Evolutionary conservation across 2,329 filamentous ascomycete genomes (phyloP).

Genomic region (Aspergillus sp.): DNA sequence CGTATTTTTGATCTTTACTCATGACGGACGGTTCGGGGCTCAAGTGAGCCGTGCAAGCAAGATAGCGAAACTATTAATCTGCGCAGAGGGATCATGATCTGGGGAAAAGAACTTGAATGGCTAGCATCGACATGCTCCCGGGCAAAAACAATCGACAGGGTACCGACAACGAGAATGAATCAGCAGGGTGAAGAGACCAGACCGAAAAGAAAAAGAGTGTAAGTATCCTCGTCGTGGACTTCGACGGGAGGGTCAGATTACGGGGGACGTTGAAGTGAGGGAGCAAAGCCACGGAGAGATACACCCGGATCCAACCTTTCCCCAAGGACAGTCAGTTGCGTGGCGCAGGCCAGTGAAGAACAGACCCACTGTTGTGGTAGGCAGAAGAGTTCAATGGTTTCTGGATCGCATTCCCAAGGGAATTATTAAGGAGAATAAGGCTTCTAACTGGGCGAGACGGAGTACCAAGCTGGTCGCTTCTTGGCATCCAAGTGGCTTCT

Average conservation of each 20-base stretch:
- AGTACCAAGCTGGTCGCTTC: not conserved
- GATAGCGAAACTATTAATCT: slow-evolving; percentile 33
- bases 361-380: slow-evolving; percentile 23
- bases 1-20: slow-evolving; percentile 58
- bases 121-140: slow-evolving; percentile 36
- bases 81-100: slow-evolving; percentile 46
- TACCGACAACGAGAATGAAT: not conserved
- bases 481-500: not conserved
- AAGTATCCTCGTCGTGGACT: slow-evolving; percentile 6
- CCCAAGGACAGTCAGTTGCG: slow-evolving; percentile 7
- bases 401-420: not conserved
- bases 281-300: slow-evolving; percentile 13
- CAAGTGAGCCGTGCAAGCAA: slow-evolving; percentile 37
- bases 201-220: slow-evolving; percentile 8
- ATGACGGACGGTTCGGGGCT: slow-evolving; percentile 40
- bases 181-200: slow-evolving; percentile 12
- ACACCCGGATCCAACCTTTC: not conserved
- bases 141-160: slow-evolving; percentile 16
- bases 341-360: slow-evolving; percentile 21
- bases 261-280: slow-evolving; percentile 15
- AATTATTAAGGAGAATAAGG: slow-evolving; percentile 7
- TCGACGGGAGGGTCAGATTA: slow-evolving; percentile 3
- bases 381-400: slow-evolving; percentile 20
- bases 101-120: slow-evolving; percentile 33
- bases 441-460: slow-evolving; percentile 1